Conservation (phyloP, 768 basidiomycete genomes). For the Holtermanniella nyarrowii region DNA sequence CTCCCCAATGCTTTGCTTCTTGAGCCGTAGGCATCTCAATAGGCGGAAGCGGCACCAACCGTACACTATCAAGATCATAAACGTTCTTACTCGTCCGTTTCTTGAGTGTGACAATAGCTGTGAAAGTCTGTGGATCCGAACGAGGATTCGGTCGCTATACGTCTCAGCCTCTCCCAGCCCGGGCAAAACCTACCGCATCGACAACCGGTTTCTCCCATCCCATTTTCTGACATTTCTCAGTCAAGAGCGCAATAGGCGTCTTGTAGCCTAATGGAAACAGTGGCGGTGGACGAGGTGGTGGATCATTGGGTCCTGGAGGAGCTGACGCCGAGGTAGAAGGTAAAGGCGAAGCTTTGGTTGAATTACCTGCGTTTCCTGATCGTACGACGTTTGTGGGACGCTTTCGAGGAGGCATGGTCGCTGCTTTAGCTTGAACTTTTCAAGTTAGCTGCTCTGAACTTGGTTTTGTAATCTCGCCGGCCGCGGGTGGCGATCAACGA, state of each 20-base stretch:
- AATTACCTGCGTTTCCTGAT: conserved; percentile 83
- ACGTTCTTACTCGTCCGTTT: conserved; percentile 57
- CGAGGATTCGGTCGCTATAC: conserved; percentile 16
- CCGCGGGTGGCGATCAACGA: too few relatives aligned
- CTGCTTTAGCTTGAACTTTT: too few relatives aligned
- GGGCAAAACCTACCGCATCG: conserved; percentile 52
- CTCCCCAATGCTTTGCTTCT: conserved; percentile 86
- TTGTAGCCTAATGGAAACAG: conserved; percentile 79
- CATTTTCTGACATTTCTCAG: conserved; percentile 82
- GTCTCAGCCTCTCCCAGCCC: not conserved
- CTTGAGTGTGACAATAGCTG: conserved; percentile 60
- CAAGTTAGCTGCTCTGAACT: too few relatives aligned
- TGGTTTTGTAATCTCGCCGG: too few relatives aligned
- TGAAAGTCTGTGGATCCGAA: conserved; percentile 36
- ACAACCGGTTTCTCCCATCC: conserved; percentile 78
- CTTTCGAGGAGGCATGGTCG: conserved; percentile 35
- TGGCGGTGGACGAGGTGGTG: conserved; percentile 41
- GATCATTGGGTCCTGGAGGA: conserved; percentile 10
- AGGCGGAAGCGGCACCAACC: conserved; percentile 63
- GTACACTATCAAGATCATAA: conserved; percentile 57
- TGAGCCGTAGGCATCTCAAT: conserved; percentile 56
- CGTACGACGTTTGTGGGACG: conserved; percentile 68
- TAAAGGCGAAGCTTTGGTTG: too few relatives aligned
- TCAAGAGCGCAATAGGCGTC: conserved; percentile 64
- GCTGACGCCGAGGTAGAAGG: conserved; percentile 22